Percentiles rank a stretch among this genome's conserved stretches.
Evolutionary conservation across 768 basidiomycete species (phyloP).

Genomic region (Saitozyma sp.): DNA sequence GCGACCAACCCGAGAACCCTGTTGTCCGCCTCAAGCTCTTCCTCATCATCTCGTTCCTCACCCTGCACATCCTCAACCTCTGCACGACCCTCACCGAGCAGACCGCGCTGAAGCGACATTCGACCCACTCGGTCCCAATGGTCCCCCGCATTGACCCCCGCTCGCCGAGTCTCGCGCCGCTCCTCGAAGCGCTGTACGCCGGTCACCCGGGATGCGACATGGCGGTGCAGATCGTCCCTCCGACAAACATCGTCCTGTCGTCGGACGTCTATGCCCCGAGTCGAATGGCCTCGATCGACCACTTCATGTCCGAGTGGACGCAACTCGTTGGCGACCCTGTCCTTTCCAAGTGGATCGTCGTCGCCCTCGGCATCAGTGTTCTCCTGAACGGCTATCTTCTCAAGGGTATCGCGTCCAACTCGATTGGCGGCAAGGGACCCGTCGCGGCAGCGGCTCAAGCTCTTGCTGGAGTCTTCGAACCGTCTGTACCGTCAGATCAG

Average conservation of each 20-base stretch:
- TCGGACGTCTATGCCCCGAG: slow-evolving; percentile 29
- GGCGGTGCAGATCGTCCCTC: slow-evolving; percentile 42
- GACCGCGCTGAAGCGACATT: slow-evolving; percentile 60
- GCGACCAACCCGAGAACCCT: slow-evolving; percentile 65
- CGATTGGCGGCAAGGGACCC: slow-evolving; percentile 53
- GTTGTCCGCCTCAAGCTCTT: slow-evolving; percentile 85
- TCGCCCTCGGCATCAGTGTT: slow-evolving; percentile 79
- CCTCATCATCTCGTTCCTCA: slow-evolving; percentile 86
- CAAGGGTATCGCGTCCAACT: slow-evolving; percentile 60
- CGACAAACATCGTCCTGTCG: slow-evolving; percentile 41
- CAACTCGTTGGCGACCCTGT: slow-evolving; percentile 89
- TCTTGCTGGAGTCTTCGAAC: slow-evolving; percentile 50
- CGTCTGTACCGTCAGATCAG: slow-evolving; percentile 1
- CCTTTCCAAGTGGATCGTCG: slow-evolving; percentile 90
- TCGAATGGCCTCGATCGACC: slow-evolving; percentile 64
- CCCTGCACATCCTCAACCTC: slow-evolving; percentile 87
- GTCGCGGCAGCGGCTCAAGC: slow-evolving; percentile 55
- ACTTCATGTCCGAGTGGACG: slow-evolving; percentile 89
- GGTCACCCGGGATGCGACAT: slow-evolving; percentile 43
- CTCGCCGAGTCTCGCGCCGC: slow-evolving; percentile 61
- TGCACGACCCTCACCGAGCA: slow-evolving; percentile 81
- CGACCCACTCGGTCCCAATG: slow-evolving; percentile 45
- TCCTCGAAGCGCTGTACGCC: slow-evolving; percentile 63
- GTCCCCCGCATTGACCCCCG: slow-evolving; percentile 64
- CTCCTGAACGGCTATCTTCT: slow-evolving; percentile 89